A percentile compares a stretch with the other conserved stretches of the same genome.
These are phyloP conservation scores for Fraxinus floribunda DNA, from an alignment of 305 asterid genomes.

Conservation along the genomic window DNA sequence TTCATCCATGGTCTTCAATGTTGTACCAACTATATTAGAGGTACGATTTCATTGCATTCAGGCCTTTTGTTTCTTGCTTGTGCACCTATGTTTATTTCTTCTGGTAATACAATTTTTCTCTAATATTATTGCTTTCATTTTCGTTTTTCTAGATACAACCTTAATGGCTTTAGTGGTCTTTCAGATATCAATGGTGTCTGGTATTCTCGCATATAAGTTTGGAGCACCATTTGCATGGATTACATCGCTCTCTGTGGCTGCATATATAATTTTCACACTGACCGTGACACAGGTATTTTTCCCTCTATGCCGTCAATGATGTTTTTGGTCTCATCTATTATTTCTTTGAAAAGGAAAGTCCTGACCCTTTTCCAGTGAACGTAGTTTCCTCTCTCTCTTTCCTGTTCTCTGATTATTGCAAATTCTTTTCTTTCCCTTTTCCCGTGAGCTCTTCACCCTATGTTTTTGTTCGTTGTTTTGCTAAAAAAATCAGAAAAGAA, in stretches of 20 bases:
- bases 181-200: constrained; percentile 95
- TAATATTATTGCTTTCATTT: constrained; percentile 17
- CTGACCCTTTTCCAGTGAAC: not conserved
- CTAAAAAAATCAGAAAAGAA: not conserved
- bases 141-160: constrained; percentile 10
- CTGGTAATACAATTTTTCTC: constrained; percentile 5
- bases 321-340: constrained; percentile 3
- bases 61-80: constrained; percentile 11
- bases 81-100: constrained; percentile 10
- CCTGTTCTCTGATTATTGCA: not conserved
- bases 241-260: constrained; percentile 82
- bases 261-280: constrained; percentile 80
- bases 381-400: not conserved
- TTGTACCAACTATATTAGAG: constrained; percentile 91
- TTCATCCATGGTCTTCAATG: constrained; percentile 93
- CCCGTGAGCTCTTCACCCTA: not conserved
- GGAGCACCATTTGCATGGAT: constrained; percentile 98
- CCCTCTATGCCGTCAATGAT: not conserved
- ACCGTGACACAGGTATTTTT: constrained; percentile 73
- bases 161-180: constrained; percentile 41
- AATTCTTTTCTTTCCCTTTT: constrained; percentile 3
- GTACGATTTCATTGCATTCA: constrained; percentile 29
- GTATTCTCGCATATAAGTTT: constrained; percentile 93
- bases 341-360: not conserved
- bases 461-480: not conserved